These are phyloP conservation scores for Aristolochia contorta DNA, from an alignment of 164 flowering plant species.

Conservation along the genomic window DNA sequence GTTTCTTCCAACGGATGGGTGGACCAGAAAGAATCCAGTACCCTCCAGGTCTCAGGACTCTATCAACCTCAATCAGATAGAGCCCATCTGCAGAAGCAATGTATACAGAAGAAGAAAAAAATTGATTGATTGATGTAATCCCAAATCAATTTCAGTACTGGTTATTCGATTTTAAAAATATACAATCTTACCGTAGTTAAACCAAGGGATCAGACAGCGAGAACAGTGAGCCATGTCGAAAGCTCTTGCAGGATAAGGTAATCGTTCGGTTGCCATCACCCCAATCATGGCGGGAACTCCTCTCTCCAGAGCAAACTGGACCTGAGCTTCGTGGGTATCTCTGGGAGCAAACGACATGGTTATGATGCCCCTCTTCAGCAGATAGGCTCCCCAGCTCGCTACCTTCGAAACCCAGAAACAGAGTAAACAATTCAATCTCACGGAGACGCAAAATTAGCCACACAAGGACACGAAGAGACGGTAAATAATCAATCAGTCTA, in stretches of 20 bases:
- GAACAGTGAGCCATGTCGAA: conserved; percentile 99
- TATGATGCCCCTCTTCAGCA: conserved; percentile 65
- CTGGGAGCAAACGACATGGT: conserved; percentile 99
- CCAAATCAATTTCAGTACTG: no score
- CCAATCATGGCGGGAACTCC: conserved; percentile 99
- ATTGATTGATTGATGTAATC: no score
- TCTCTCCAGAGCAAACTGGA: conserved; percentile 88
- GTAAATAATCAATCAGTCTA: no score
- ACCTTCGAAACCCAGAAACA: conserved; percentile 38
- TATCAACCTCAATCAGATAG: conserved; percentile 81
- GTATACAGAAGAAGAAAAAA: no score
- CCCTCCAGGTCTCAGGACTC: conserved; percentile 94
- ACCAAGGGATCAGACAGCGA: conserved; percentile 96
- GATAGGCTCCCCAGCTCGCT: conserved; percentile 96
- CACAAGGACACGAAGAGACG: no score
- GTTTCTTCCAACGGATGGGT: conserved; percentile 79
- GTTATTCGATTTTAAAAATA: no score
- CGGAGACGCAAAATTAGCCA: neutral
- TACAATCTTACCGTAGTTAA: conserved; percentile 37
- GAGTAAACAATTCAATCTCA: neutral
- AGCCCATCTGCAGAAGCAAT: conserved; percentile 49
- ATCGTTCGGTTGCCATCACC: conserved; percentile 61
- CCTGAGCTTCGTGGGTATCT: conserved; percentile 98
- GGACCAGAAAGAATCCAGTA: conserved; percentile 99
- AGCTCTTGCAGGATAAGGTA: conserved; percentile 93